Conservation (phyloP, 2,329 filamentous ascomycete species). For the Stagonosporopsis chrysanthemi region DNA sequence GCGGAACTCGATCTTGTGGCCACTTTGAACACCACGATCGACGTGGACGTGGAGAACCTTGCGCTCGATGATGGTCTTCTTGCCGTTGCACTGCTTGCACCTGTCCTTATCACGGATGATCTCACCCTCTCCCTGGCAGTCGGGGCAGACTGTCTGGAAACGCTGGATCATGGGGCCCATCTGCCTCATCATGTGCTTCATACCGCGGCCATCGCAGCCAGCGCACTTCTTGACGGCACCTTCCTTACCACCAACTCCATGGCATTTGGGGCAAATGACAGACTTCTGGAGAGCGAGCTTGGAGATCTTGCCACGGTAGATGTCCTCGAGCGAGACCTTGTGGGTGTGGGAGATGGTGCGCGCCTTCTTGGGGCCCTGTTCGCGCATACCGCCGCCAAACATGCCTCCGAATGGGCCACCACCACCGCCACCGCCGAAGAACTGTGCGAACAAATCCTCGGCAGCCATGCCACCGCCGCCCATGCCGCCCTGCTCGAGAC, state of each 20-base stretch:
- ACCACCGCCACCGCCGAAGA: slow-evolving; percentile 74
- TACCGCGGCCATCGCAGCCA: slow-evolving; percentile 91
- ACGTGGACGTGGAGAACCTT: slow-evolving; percentile 99
- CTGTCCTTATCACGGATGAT: slow-evolving; percentile 96
- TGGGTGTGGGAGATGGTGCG: slow-evolving; percentile 97
- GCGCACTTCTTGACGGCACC: slow-evolving; percentile 93
- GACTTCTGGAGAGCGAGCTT: slow-evolving; percentile 98
- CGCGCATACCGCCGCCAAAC: slow-evolving; percentile 69
- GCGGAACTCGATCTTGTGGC: slow-evolving; percentile 95
- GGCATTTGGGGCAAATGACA: slow-evolving; percentile 93
- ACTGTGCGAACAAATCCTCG: slow-evolving; percentile 95
- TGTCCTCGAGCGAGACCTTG: slow-evolving; percentile 97
- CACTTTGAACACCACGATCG: slow-evolving; percentile 90
- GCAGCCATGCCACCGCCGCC: slow-evolving; percentile 84
- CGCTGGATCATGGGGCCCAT: slow-evolving; percentile 99
- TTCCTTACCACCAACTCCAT: slow-evolving; percentile 94
- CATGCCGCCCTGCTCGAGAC: slow-evolving; percentile 83
- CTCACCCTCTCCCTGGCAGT: slow-evolving; percentile 97
- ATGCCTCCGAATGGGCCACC: slow-evolving; percentile 72
- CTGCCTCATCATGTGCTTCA: slow-evolving; percentile 99
- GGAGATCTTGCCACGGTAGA: slow-evolving; percentile 97
- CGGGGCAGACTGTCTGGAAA: slow-evolving; percentile 98
- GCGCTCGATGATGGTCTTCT: slow-evolving; percentile 97
- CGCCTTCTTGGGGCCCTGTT: slow-evolving; percentile 85
- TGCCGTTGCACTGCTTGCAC: slow-evolving; percentile 95